Conservation (phyloP, 2,329 filamentous ascomycete species). For the Thielaviopsis cerberus region DNA sequence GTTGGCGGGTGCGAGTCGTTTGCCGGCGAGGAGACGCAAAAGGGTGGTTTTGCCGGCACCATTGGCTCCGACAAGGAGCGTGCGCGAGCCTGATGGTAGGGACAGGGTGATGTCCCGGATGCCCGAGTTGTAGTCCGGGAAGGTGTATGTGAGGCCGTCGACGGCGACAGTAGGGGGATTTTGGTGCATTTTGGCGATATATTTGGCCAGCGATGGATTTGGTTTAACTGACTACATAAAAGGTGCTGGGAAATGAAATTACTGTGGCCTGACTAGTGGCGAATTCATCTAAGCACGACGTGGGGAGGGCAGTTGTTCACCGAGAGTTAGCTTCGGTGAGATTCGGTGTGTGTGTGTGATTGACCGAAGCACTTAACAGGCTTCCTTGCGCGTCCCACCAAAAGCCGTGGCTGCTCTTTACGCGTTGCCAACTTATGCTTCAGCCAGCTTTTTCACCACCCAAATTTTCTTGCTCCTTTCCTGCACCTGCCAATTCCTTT, state of each 20-base stretch:
- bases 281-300: no score
- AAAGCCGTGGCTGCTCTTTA: background rate
- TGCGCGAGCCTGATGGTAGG: conserved; percentile 68
- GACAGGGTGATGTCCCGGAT: conserved; percentile 54
- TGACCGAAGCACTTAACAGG: no score
- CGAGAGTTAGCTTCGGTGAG: background rate
- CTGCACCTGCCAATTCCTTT: no score
- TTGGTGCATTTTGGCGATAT: conserved; percentile 18
- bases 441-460: background rate
- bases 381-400: background rate
- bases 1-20: conserved; percentile 65
- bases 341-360: background rate
- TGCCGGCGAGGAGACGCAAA: conserved; percentile 81
- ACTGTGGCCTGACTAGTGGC: no score
- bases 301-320: background rate
- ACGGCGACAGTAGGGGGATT: conserved; percentile 48
- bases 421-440: background rate
- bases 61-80: conserved; percentile 86
- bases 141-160: conserved; percentile 65
- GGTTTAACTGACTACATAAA: no score
- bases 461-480: no score
- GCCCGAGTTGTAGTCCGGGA: conserved; percentile 69
- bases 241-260: no score
- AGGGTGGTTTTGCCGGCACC: conserved; percentile 95
- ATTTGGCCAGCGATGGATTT: no score